phyloP scores from a whole-genome alignment of 176 grass and related monocot genomes.

The Juncus inflexus region DNA sequence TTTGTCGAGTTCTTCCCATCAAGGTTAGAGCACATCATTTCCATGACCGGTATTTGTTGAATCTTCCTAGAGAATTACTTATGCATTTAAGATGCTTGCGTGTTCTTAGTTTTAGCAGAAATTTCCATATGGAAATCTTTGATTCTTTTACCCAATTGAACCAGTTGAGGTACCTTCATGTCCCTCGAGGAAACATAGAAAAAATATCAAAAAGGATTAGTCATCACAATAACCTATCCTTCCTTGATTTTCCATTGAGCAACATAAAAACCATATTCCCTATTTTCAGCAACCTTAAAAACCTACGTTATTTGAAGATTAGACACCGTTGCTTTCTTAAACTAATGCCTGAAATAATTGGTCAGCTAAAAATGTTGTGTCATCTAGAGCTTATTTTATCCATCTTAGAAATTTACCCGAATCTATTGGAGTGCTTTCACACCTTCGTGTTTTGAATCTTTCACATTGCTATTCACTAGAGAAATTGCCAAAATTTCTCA shows the following conservation, averaged over 20 bases:
- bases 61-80: constrained; percentile 30
- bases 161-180: constrained; percentile 49
- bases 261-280: too few relatives aligned
- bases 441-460: constrained; percentile 47
- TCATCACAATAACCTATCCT: too few relatives aligned
- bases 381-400: constrained; percentile 22
- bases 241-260: too few relatives aligned
- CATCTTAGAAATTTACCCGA: constrained; percentile 29
- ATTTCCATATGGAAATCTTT: constrained; percentile 35
- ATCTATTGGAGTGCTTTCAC: constrained; percentile 34
- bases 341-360: too few relatives aligned
- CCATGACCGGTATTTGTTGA: constrained; percentile 18
- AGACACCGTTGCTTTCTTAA: too few relatives aligned
- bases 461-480: too few relatives aligned
- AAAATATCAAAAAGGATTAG: too few relatives aligned
- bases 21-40: constrained; percentile 47
- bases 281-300: too few relatives aligned
- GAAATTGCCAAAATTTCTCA: too few relatives aligned
- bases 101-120: constrained; percentile 44
- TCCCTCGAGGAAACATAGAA: too few relatives aligned
- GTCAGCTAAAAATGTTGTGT: too few relatives aligned
- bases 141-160: constrained; percentile 31
- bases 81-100: constrained; percentile 38
- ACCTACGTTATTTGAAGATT: too few relatives aligned
- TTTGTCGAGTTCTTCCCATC: constrained; percentile 36